Evolutionary conservation across 805 yeast genomes (phyloP).

Genomic region (Ogataea siamensis): DNA sequence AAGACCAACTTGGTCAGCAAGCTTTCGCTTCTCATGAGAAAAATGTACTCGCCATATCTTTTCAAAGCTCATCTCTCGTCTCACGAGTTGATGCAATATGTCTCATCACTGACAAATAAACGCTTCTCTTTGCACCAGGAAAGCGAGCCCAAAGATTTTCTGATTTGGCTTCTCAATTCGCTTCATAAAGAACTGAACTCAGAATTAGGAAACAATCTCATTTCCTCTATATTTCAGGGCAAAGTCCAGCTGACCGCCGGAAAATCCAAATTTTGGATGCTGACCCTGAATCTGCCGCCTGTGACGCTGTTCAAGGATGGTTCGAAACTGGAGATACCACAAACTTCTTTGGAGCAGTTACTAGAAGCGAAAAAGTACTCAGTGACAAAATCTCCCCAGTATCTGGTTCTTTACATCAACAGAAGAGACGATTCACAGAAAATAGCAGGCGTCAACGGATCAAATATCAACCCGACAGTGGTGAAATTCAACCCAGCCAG

Average conservation of each 20-base stretch:
- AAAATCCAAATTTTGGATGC: slow-evolving; percentile 45
- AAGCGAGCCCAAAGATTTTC: slow-evolving; percentile 54
- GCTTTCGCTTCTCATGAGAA: slow-evolving; percentile 49
- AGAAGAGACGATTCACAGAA: slow-evolving; percentile 43
- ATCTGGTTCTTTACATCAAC: slow-evolving; percentile 54
- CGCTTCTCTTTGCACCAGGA: slow-evolving; percentile 39
- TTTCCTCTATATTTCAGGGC: slow-evolving; percentile 52
- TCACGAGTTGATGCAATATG: slow-evolving; percentile 56
- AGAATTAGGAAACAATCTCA: slow-evolving; percentile 25
- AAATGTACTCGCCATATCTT: slow-evolving; percentile 61
- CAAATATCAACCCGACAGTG: slow-evolving; percentile 56
- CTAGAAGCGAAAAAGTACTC: slow-evolving; percentile 42
- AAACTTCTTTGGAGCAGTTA: slow-evolving; percentile 44
- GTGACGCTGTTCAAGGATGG: slow-evolving; percentile 55
- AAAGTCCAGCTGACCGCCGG: slow-evolving; percentile 31
- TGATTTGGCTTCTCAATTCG: slow-evolving; percentile 58
- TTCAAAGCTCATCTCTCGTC: slow-evolving; percentile 65
- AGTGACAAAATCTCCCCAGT: slow-evolving; percentile 48
- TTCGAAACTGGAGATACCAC: slow-evolving; percentile 45
- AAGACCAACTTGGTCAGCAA: slow-evolving; percentile 41
- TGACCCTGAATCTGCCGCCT: slow-evolving; percentile 61
- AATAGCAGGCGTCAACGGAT: slow-evolving; percentile 32
- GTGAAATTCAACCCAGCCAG: slow-evolving; percentile 52
- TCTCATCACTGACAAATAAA: slow-evolving; percentile 44
- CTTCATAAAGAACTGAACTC: slow-evolving; percentile 33